These are phyloP conservation scores for Plasmodium gonderi DNA, from an alignment of 169 alveolate genomes.

Conservation along the genomic window DNA sequence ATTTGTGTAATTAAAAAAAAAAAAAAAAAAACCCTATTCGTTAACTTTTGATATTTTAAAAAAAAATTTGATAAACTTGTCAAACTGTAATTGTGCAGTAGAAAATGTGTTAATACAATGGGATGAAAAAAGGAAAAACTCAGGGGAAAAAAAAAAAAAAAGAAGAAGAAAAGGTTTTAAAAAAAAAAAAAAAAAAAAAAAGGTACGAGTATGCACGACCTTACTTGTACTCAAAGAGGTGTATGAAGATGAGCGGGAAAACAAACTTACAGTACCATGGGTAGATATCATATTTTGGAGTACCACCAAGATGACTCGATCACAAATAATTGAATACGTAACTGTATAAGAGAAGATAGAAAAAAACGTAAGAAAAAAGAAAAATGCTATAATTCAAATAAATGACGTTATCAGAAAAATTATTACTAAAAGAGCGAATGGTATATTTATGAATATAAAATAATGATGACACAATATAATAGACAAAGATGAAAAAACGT, in stretches of 20 bases:
- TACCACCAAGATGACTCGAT: background rate
- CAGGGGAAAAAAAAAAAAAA: background rate
- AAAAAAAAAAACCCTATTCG: background rate
- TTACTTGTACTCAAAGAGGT: background rate
- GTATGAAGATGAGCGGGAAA: too few species aligned
- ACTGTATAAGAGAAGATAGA: slow-evolving; percentile 6
- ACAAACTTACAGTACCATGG: too few species aligned
- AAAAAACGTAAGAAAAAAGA: slow-evolving; percentile 28
- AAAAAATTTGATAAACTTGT: background rate
- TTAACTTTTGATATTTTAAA: background rate
- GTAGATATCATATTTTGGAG: background rate
- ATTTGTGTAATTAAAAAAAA: background rate
- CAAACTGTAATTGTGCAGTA: background rate
- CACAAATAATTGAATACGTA: slow-evolving; percentile 49
- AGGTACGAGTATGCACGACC: background rate
- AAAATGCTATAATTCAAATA: slow-evolving; percentile 20
- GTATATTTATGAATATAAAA: slow-evolving; percentile 61
- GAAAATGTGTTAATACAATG: background rate
- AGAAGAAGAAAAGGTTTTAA: background rate
- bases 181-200: background rate
- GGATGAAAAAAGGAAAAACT: background rate
- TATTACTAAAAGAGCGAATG: slow-evolving; percentile 11
- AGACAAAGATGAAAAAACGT: slow-evolving; percentile 31
- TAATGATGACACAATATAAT: slow-evolving; percentile 28
- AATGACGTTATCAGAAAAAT: slow-evolving; percentile 32